A percentile compares a stretch with the other conserved stretches of the same genome.
These are phyloP conservation scores for Sporobolomyces phaffii DNA, from an alignment of 768 basidiomycete species.

Conservation along the genomic window DNA sequence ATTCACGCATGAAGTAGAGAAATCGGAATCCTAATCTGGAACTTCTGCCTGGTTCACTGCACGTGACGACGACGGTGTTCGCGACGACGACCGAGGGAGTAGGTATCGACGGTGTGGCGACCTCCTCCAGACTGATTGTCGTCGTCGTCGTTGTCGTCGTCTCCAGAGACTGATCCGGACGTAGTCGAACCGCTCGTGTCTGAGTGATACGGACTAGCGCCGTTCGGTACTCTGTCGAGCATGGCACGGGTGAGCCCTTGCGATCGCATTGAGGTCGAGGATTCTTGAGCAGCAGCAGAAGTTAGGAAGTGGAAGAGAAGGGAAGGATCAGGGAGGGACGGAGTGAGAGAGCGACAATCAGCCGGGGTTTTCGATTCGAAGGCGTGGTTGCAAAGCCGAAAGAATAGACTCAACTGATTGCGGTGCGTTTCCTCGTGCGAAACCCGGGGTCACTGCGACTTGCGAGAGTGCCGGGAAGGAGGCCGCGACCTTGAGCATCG, in stretches of 20 bases:
- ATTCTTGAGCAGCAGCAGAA: too few species aligned
- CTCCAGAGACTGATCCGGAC: background rate
- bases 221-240: background rate
- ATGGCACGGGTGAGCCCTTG: background rate
- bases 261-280: background rate
- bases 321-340: background rate
- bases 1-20: too few species aligned
- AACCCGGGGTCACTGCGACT: background rate
- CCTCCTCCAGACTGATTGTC: too few species aligned
- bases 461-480: background rate
- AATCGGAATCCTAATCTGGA: too few species aligned
- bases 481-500: constrained; percentile 13
- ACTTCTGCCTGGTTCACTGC: too few species aligned
- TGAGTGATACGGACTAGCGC: constrained; percentile 1
- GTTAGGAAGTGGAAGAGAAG: background rate
- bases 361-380: too few species aligned
- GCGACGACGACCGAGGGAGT: background rate
- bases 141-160: background rate
- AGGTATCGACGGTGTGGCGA: too few species aligned
- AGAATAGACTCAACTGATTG: too few species aligned
- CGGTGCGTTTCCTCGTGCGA: background rate
- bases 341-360: too few species aligned
- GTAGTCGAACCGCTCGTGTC: constrained; percentile 11
- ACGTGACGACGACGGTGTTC: too few species aligned
- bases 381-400: too few species aligned